Evolutionary conservation across 1,284 basidiomycete species (phyloP), one percentile per base, ranked within the genome.

Genomic region (Cystobasidiaceae sp.): DNA sequence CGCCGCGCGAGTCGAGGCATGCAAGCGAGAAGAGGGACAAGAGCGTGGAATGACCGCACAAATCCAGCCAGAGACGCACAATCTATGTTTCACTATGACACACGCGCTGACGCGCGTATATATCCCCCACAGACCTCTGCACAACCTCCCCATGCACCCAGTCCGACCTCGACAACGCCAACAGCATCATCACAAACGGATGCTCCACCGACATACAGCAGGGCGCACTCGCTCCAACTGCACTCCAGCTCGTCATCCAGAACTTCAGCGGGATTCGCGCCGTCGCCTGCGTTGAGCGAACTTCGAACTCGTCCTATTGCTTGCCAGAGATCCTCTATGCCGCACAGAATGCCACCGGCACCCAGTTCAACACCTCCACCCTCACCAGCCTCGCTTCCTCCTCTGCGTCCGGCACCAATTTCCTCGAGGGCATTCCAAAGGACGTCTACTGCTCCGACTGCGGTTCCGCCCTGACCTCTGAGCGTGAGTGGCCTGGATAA

Each of bases 391-490:
- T 66, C 2, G 39, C 55, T 6, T 27, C 37, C n/a, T 27, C 37
- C 43, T 13, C n/a, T 4, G 25, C 21, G 8, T 28, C 37, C 1
- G 30, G 25, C 28, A 5, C 37, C 32, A 7, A 11, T 9, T 51
- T 66, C 46, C 30, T 59, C 5, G 33, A 23, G 1, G 11, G 19
- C 3, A 45, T 66, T 25, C 64, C 64, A n/a, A 21, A 23, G 11
- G n/a, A 15, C 7, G 57, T 33, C 13, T 59, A 59, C 30, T 66
- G 64, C 57, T 45, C 46, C 19, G 64, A 66, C 41, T 66, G 64
- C 21, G 48, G 61, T n/a, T 25, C 46, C 23, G 61, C 61, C 23
- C 46, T 64, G 21, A 48, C 52, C n/a, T 56, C 50, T 19, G 61
- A 64, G 51, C 34, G 51, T 55, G 33, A 19, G 34, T 39, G 15